Evolutionary conservation across 495 filamentous ascomycete genomes (phyloP).

Genomic region (Neurospora discreta): DNA sequence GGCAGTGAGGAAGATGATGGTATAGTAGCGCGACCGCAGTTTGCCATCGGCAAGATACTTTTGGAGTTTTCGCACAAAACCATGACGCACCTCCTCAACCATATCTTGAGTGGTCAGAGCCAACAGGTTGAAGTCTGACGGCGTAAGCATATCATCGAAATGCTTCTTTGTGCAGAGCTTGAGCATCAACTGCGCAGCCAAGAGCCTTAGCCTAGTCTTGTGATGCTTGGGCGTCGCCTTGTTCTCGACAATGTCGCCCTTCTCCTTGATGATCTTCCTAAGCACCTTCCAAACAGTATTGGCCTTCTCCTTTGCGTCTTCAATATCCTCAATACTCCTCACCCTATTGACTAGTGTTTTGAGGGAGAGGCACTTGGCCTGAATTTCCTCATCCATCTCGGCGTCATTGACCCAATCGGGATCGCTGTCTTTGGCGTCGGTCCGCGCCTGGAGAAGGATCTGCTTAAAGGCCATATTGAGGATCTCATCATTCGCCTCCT

Average conservation of each 20-base stretch:
- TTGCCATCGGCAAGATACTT: slow-evolving; percentile 65
- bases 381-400: slow-evolving; percentile 64
- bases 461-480: slow-evolving; percentile 67
- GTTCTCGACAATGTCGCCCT: slow-evolving; percentile 69
- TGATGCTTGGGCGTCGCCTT: slow-evolving; percentile 64
- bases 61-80: slow-evolving; percentile 73
- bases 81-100: slow-evolving; percentile 57
- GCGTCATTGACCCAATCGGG: slow-evolving; percentile 57
- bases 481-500: slow-evolving; percentile 63
- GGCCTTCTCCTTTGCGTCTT: slow-evolving; percentile 53
- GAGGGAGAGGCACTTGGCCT: slow-evolving; percentile 80
- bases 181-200: slow-evolving; percentile 69
- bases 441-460: slow-evolving; percentile 59
- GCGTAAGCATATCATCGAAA: slow-evolving; percentile 65
- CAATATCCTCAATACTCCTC: slow-evolving; percentile 48
- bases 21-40: slow-evolving; percentile 71
- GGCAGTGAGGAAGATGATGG: slow-evolving; percentile 76
- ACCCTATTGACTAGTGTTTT: slow-evolving; percentile 81
- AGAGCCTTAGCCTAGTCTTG: slow-evolving; percentile 63
- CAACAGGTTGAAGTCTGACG: slow-evolving; percentile 66
- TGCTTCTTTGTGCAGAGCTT: slow-evolving; percentile 68
- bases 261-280: slow-evolving; percentile 55
- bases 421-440: slow-evolving; percentile 38
- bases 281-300: slow-evolving; percentile 65
- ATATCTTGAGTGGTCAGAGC: slow-evolving; percentile 70